A percentile compares a stretch with the other conserved stretches of the same genome.
These are phyloP conservation scores for Skeletonema tropicum DNA, from an alignment of 108 stramenopile species.

Conservation along the genomic window DNA sequence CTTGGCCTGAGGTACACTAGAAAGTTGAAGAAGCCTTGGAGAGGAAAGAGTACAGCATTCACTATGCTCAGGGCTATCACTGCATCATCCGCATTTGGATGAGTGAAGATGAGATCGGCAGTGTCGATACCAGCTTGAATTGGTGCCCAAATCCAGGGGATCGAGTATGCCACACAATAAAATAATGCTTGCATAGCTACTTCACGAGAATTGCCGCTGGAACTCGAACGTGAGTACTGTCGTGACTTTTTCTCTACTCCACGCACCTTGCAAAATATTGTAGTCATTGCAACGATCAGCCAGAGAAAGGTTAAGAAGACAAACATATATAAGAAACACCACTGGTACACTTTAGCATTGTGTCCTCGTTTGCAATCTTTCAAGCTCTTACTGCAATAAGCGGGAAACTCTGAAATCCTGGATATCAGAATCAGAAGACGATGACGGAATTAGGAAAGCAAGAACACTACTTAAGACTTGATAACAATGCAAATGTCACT, in stretches of 20 bases:
- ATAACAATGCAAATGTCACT: neutral
- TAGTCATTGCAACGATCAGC: neutral
- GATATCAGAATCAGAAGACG: neutral
- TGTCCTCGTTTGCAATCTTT: slow-evolving; percentile 47
- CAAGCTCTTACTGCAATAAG: slow-evolving; percentile 19
- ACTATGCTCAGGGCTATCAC: neutral
- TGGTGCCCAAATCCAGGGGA: neutral
- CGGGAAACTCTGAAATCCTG: slow-evolving; percentile 58
- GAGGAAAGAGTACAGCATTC: neutral
- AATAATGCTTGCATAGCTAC: neutral
- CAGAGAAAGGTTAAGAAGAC: neutral
- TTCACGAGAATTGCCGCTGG: neutral
- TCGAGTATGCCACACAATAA: neutral
- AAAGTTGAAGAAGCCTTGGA: neutral
- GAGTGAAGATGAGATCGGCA: neutral
- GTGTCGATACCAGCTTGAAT: neutral
- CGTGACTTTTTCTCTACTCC: neutral
- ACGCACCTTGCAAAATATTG: neutral
- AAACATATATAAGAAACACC: slow-evolving; percentile 27
- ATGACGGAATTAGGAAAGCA: neutral
- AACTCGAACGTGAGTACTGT: neutral
- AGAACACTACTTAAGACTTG: neutral
- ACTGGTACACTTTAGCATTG: slow-evolving; percentile 46
- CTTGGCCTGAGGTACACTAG: neutral
- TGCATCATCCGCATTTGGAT: neutral